A percentile compares a stretch with the other conserved stretches of the same genome.
Conservation (phyloP, 495 filamentous ascomycete genomes). For the Lepidopterella palustris region DNA sequence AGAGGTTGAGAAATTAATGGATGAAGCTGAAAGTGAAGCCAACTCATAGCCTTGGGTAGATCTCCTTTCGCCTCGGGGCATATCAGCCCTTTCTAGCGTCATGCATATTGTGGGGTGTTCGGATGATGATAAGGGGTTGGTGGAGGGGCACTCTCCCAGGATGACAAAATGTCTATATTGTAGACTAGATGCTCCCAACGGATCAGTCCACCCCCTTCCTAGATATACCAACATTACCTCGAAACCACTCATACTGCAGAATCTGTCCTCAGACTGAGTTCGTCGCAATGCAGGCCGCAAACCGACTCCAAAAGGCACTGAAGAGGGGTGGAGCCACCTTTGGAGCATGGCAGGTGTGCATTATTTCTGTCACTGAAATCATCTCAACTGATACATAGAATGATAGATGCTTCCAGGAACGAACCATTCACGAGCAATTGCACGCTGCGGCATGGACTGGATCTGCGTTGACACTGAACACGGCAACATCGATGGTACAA, state of each 20-base stretch:
- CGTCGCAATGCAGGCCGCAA: slow-evolving; percentile 56
- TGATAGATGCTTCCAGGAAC: slow-evolving; percentile 63
- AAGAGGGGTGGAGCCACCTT: slow-evolving; percentile 51
- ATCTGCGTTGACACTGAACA: slow-evolving; percentile 72
- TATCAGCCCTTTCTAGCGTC: neutral
- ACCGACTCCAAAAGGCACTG: slow-evolving; percentile 55
- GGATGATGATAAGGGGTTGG: neutral
- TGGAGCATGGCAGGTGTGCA: slow-evolving; percentile 46
- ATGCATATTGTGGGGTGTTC: neutral
- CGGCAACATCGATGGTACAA: slow-evolving; percentile 66
- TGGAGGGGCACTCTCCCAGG: neutral
- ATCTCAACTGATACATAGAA: neutral
- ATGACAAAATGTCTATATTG: neutral
- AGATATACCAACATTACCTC: neutral
- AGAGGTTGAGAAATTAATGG: slow-evolving; percentile 64
- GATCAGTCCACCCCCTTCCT: neutral
- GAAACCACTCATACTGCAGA: neutral
- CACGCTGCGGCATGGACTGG: slow-evolving; percentile 65
- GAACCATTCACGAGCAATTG: slow-evolving; percentile 62
- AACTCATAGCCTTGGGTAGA: neutral
- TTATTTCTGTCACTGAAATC: neutral
- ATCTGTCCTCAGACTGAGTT: neutral
- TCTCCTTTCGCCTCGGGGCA: neutral
- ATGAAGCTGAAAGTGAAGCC: slow-evolving; percentile 47
- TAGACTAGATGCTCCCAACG: neutral